Evolutionary conservation across 495 filamentous ascomycete genomes (phyloP).

Genomic region (Penicillium canescens): DNA sequence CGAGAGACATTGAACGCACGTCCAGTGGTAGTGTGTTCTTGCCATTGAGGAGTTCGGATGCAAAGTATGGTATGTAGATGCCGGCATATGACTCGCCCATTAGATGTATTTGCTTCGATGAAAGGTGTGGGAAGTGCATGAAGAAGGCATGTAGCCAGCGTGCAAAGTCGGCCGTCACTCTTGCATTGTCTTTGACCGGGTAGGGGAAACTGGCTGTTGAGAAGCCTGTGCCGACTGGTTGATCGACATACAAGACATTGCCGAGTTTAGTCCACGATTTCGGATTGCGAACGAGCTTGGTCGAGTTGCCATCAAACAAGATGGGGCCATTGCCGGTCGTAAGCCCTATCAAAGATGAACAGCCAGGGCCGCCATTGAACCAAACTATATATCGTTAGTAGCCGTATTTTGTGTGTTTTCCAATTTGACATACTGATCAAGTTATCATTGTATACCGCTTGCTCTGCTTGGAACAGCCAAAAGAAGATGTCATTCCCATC

Average conservation of each 20-base stretch:
- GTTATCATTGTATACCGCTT: slow-evolving; percentile 30
- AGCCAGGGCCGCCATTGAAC: slow-evolving; percentile 71
- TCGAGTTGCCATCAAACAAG: slow-evolving; percentile 29
- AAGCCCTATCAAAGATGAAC: slow-evolving; percentile 66
- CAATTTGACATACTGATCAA: slow-evolving; percentile 33
- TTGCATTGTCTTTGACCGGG: slow-evolving; percentile 25
- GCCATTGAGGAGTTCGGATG: slow-evolving; percentile 32
- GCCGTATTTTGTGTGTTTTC: neutral
- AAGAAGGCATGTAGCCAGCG: slow-evolving; percentile 41
- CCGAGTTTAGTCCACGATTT: slow-evolving; percentile 42
- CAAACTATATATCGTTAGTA: slow-evolving; percentile 43
- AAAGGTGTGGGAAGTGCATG: slow-evolving; percentile 29
- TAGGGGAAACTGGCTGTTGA: slow-evolving; percentile 35
- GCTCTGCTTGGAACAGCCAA: slow-evolving; percentile 41
- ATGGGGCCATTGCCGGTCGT: slow-evolving; percentile 31
- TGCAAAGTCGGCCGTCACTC: slow-evolving; percentile 35
- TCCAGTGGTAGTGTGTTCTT: slow-evolving; percentile 29
- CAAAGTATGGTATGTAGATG: slow-evolving; percentile 44
- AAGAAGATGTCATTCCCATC: slow-evolving; percentile 42
- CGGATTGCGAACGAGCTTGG: slow-evolving; percentile 25
- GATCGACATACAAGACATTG: slow-evolving; percentile 45
- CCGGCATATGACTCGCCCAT: slow-evolving; percentile 46
- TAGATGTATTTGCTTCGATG: slow-evolving; percentile 37
- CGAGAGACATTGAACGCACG: slow-evolving; percentile 35
- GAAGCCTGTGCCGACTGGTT: slow-evolving; percentile 42